Percentiles rank a stretch among this genome's conserved stretches.
phyloP scores from a whole-genome alignment of 108 stramenopile species.

The Cyclotella distinguenda region DNA sequence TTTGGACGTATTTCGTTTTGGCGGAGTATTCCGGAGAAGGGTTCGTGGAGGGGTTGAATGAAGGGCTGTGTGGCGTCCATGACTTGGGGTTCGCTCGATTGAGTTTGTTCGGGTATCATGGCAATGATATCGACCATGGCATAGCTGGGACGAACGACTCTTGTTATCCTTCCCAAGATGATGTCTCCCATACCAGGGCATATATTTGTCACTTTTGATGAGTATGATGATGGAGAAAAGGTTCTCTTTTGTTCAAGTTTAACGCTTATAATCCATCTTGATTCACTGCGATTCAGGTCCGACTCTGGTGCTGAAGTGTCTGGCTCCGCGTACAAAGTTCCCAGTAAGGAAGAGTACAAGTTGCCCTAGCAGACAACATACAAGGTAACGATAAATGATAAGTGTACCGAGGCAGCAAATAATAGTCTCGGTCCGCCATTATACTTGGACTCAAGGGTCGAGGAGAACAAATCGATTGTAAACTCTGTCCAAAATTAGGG shows the following conservation, averaged over 20 bases:
- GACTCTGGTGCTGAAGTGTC: constrained; percentile 5
- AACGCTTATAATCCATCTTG: constrained; percentile 24
- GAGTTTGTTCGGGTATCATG: constrained; percentile 18
- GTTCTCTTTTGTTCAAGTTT: neutral
- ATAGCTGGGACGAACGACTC: constrained; percentile 56
- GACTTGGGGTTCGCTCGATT: constrained; percentile 32
- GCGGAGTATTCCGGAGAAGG: constrained; percentile 51
- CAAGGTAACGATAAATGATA: neutral
- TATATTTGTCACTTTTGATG: constrained; percentile 5
- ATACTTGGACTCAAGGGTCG: no score
- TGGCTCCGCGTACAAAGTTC: constrained; percentile 36
- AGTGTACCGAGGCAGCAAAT: neutral
- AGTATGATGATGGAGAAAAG: constrained; percentile 25
- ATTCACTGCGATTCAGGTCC: constrained; percentile 4
- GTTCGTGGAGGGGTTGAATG: constrained; percentile 36
- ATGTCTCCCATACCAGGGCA: constrained; percentile 54
- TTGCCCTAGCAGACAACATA: constrained; percentile 34
- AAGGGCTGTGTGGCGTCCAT: constrained; percentile 14
- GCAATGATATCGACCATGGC: constrained; percentile 73
- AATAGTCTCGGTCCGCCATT: no score
- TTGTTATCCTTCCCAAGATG: constrained; percentile 62
- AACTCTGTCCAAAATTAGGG: no score
- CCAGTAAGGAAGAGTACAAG: constrained; percentile 60
- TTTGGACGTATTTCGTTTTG: constrained; percentile 71
- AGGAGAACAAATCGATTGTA: no score